These are phyloP conservation scores for Venturia pyrina DNA, from an alignment of 2,329 filamentous ascomycete species.

Conservation along the genomic window DNA sequence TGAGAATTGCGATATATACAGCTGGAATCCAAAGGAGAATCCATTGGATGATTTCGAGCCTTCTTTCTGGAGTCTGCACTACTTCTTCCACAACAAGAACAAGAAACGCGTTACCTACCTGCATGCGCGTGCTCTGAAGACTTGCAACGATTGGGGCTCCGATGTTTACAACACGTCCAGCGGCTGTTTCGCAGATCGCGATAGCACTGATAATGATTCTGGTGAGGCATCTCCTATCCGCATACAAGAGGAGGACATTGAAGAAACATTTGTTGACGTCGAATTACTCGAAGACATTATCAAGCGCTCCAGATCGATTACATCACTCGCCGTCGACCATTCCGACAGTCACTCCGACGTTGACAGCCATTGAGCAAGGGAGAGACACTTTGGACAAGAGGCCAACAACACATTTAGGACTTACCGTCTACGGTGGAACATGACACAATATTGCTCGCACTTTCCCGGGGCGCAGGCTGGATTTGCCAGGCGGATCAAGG, in stretches of 20 bases:
- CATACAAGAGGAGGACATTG: constrained; percentile 41
- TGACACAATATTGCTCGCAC: neutral
- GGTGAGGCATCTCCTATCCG: constrained; percentile 1
- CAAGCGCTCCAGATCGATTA: neutral
- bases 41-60: constrained; percentile 89
- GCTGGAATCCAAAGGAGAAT: constrained; percentile 80
- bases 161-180: neutral
- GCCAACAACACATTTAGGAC: neutral
- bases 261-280: neutral
- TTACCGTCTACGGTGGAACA: neutral
- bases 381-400: neutral
- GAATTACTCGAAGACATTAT: constrained; percentile 5
- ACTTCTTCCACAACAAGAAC: constrained; percentile 94
- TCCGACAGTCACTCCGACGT: neutral
- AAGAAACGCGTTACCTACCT: constrained; percentile 90
- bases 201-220: constrained; percentile 8
- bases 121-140: constrained; percentile 61
- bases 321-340: neutral
- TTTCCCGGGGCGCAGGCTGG: neutral
- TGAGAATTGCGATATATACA: constrained; percentile 79
- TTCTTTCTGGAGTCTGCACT: constrained; percentile 89
- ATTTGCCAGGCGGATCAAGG: neutral
- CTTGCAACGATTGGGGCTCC: neutral
- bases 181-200: neutral
- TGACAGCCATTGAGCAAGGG: neutral